Evolutionary conservation across 2,329 filamentous ascomycete genomes (phyloP), one percentile per base, ranked within the genome.

Genomic region (Periglandula ipomoeae): DNA sequence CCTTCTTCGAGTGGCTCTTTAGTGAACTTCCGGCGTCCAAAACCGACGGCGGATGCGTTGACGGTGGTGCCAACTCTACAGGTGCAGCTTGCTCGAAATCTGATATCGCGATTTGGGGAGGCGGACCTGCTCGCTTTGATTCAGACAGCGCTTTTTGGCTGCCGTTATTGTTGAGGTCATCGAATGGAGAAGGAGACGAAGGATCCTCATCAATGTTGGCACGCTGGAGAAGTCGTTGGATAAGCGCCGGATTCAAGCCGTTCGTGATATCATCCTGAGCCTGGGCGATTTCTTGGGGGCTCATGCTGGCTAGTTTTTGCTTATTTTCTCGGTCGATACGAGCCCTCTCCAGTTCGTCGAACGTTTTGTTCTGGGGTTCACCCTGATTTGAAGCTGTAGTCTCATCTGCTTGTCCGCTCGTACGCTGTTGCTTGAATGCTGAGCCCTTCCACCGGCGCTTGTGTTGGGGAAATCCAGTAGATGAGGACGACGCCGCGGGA

Each of bases 301-400:
- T 86, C 93, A 98, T 96, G 23, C 74, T 72, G 13, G 82, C 82
- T 42, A 98, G 65, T 52, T 78, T 79, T 50, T 81, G 76, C 40
- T 70, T 79, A 60, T 97, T 98, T 64, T 97, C 89, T 56, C 82
- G 76, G 59, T 91, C 86, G 62, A 98, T 97, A 5, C 76, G 73
- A 53, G 71, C 70, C 59, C 79, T 81, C 60, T 95, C 89, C 39
- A 76, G 71, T 10, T 74, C 65, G 38, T 72, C 70, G 35, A 67
- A 61, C 32, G 53, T 59, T 51, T 55, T 19, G 1, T 22, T 15
- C 20, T 53, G 46, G 2, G 44, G 8, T 4, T 3, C 24, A 20
- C 15, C 20, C 27, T 40, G 24, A 3, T 5, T 19, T 4, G 41
- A 15, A 10, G 15, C 11, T 5, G 24, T 40, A 15, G 20, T 17